A percentile compares a stretch with the other conserved stretches of the same genome.
Evolutionary conservation across 768 basidiomycete species (phyloP).

Genomic region (Russula sp.): DNA sequence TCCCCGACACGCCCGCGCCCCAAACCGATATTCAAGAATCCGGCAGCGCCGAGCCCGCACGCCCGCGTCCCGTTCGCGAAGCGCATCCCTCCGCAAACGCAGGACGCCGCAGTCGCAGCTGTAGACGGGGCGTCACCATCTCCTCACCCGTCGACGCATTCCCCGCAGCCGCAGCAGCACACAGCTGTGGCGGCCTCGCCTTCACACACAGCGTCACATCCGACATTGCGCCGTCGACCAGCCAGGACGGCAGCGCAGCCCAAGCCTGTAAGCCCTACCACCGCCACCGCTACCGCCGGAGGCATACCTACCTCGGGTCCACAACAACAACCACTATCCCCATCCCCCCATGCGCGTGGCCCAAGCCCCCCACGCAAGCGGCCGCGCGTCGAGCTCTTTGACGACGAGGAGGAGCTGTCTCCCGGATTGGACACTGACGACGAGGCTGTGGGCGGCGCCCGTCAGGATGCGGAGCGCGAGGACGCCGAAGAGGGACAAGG

Average conservation of each 20-base stretch:
- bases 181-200: neutral
- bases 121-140: neutral
- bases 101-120: neutral
- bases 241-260: conserved; percentile 4
- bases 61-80: conserved; percentile 10
- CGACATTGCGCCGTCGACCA: conserved; percentile 4
- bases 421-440: conserved; percentile 19
- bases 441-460: conserved; percentile 1
- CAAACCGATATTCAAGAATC: conserved; percentile 16
- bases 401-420: conserved; percentile 22
- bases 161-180: neutral
- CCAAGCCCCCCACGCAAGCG: conserved; percentile 6
- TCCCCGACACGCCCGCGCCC: conserved; percentile 16
- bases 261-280: neutral
- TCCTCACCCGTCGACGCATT: neutral
- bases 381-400: conserved; percentile 3
- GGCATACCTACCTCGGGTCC: neutral
- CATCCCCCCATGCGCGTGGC: neutral
- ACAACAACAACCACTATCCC: neutral
- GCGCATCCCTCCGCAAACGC: neutral
- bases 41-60: conserved; percentile 7
- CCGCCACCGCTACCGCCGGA: neutral
- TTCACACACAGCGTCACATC: neutral
- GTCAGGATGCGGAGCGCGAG: neutral
- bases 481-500: neutral